Percentiles rank a stretch among this genome's conserved stretches.
Evolutionary conservation across 1,284 basidiomycete species (phyloP).

Genomic region (Trametes versicolor): DNA sequence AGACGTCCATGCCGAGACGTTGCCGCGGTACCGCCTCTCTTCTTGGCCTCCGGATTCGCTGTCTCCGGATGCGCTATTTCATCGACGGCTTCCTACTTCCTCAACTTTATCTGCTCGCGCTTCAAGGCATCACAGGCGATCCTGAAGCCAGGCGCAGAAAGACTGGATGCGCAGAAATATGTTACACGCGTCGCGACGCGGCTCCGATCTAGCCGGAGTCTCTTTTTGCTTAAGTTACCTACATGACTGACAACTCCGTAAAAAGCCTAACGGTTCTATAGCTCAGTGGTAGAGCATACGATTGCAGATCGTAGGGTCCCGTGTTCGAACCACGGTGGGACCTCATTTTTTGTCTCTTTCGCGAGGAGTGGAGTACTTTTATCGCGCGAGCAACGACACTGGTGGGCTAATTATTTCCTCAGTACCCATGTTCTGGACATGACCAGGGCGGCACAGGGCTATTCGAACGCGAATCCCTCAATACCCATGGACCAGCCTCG

Average conservation of each 20-base stretch:
- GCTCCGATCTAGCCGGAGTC: neutral
- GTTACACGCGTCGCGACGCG: neutral
- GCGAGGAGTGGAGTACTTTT: no score
- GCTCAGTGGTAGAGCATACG: conserved; percentile 32
- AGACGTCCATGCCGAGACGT: conserved; percentile 5
- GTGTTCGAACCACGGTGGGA: conserved; percentile 29
- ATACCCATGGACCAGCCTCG: no score
- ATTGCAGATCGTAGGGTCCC: conserved; percentile 29
- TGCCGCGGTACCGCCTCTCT: conserved; percentile 17
- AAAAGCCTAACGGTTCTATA: conserved; percentile 14
- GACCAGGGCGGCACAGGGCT: no score
- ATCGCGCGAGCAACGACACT: no score
- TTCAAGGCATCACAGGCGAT: no score
- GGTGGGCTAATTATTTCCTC: no score
- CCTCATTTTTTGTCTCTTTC: conserved; percentile 6
- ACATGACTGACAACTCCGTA: no score
- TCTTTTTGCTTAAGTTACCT: no score
- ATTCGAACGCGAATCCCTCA: no score
- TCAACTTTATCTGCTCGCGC: conserved; percentile 12
- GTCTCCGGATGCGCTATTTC: conserved; percentile 9
- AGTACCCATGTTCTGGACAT: no score
- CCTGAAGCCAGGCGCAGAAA: neutral
- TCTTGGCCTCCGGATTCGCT: conserved; percentile 15
- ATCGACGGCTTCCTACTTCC: conserved; percentile 2
- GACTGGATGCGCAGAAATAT: no score